Evolutionary conservation across 495 filamentous ascomycete genomes (phyloP).

Genomic region (Cercophora sp.): DNA sequence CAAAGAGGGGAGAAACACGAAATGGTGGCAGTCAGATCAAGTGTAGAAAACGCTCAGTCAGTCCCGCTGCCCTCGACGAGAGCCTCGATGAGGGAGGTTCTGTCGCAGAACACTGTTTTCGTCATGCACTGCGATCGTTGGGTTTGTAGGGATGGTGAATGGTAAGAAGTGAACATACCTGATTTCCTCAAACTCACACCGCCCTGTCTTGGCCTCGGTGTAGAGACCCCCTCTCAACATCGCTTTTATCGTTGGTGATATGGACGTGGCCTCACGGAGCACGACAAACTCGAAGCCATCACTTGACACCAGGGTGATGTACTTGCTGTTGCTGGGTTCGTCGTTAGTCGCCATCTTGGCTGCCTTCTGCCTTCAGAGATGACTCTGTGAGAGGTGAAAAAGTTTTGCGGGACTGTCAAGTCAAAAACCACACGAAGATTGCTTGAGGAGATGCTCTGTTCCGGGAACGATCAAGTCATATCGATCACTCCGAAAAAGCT

Average conservation of each 20-base stretch:
- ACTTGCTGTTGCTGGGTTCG: conserved; percentile 44
- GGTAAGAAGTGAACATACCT: conserved; percentile 49
- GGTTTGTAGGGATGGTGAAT: conserved; percentile 2
- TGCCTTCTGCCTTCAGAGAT: too few relatives aligned
- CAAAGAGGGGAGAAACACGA: conserved; percentile 6
- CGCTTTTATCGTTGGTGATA: conserved; percentile 72
- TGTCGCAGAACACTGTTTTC: conserved; percentile 37
- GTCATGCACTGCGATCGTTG: conserved; percentile 32
- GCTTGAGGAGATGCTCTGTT: too few relatives aligned
- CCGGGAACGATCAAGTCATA: too few relatives aligned
- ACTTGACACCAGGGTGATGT: conserved; percentile 78
- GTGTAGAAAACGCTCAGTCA: conserved; percentile 52
- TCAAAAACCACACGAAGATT: too few relatives aligned
- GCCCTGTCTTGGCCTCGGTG: conserved; percentile 60
- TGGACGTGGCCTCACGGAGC: conserved; percentile 67
- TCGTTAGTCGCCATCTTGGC: conserved; percentile 14
- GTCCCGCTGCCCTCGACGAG: conserved; percentile 21
- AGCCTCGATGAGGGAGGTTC: too few relatives aligned
- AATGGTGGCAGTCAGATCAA: conserved; percentile 50
- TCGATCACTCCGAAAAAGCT: too few relatives aligned
- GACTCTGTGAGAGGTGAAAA: too few relatives aligned
- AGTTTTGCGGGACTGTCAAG: too few relatives aligned
- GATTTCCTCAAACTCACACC: conserved; percentile 67
- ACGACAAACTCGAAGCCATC: conserved; percentile 90
- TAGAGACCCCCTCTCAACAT: conserved; percentile 90